Percentiles rank a stretch among this genome's conserved stretches.
phyloP scores from a whole-genome alignment of 371 early-diverging fungal species.

The Nematocida major region DNA sequence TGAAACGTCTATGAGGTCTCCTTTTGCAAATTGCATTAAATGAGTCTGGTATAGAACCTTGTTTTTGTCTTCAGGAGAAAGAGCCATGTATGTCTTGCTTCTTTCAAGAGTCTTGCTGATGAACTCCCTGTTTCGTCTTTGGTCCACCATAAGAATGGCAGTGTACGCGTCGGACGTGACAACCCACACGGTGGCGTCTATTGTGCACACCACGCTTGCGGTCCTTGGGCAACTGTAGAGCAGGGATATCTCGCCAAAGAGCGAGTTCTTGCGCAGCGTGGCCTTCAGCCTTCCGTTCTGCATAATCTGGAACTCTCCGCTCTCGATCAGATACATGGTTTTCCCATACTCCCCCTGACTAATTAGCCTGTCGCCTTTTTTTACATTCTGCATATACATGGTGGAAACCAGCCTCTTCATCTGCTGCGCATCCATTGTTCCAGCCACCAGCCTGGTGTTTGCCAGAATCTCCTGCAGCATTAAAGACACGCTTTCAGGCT shows the following conservation, averaged over 20 bases:
- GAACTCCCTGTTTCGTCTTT: slow-evolving; percentile 45
- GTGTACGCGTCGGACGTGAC: slow-evolving; percentile 55
- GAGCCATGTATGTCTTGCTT: slow-evolving; percentile 17
- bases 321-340: slow-evolving; percentile 89
- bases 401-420: slow-evolving; percentile 58
- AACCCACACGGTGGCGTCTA: slow-evolving; percentile 79
- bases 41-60: slow-evolving; percentile 16
- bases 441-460: slow-evolving; percentile 26
- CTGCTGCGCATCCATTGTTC: slow-evolving; percentile 54
- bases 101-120: slow-evolving; percentile 34
- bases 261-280: slow-evolving; percentile 57
- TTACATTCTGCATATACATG: slow-evolving; percentile 49
- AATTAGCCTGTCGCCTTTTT: slow-evolving; percentile 72
- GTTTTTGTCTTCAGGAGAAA: slow-evolving; percentile 35
- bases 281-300: slow-evolving; percentile 66
- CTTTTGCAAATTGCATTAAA: slow-evolving; percentile 22
- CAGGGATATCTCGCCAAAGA: slow-evolving; percentile 87
- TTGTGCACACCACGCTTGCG: slow-evolving; percentile 74
- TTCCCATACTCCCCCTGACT: slow-evolving; percentile 88
- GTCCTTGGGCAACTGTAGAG: slow-evolving; percentile 88
- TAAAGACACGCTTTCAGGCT: not conserved
- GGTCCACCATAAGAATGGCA: slow-evolving; percentile 54
- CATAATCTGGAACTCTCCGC: slow-evolving; percentile 81
- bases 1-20: slow-evolving; percentile 6
- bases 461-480: slow-evolving; percentile 24